Percentiles rank a stretch among this genome's conserved stretches.
Evolutionary conservation across 768 basidiomycete genomes (phyloP).

Genomic region (Coprinellus micaceus): DNA sequence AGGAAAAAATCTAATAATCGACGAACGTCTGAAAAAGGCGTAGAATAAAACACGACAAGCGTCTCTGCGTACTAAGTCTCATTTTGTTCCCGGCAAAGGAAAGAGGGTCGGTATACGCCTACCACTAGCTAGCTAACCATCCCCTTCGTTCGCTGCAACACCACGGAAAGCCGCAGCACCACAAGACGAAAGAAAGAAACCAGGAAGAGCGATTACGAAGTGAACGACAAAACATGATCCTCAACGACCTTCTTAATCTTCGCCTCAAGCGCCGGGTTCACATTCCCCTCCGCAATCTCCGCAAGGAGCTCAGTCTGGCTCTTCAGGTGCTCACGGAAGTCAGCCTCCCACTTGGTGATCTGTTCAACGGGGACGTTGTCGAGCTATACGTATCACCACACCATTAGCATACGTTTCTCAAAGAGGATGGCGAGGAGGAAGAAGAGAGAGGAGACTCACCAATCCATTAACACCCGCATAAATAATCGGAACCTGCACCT

Average conservation of each 20-base stretch:
- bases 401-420: background rate
- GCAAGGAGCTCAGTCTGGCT: slow-evolving; percentile 72
- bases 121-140: too few species aligned
- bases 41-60: slow-evolving; percentile 9
- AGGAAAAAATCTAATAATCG: slow-evolving; percentile 3
- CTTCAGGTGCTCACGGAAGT: slow-evolving; percentile 86
- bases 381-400: slow-evolving; percentile 44
- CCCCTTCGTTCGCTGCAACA: too few species aligned
- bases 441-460: slow-evolving; percentile 39
- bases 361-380: slow-evolving; percentile 93
- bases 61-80: slow-evolving; percentile 17
- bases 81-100: slow-evolving; percentile 28
- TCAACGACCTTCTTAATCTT: slow-evolving; percentile 95
- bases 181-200: too few species aligned
- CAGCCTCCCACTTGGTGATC: slow-evolving; percentile 89
- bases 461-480: slow-evolving; percentile 99
- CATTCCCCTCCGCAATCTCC: slow-evolving; percentile 79
- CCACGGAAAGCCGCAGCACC: too few species aligned
- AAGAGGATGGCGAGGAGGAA: background rate
- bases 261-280: slow-evolving; percentile 86
- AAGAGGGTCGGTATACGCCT: too few species aligned
- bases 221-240: slow-evolving; percentile 82
- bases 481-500: slow-evolving; percentile 97
- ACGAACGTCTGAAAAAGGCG: slow-evolving; percentile 13
- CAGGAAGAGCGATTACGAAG: slow-evolving; percentile 48